Conservation (phyloP, 139 green algal genomes). For the Micromonas commoda region DNA sequence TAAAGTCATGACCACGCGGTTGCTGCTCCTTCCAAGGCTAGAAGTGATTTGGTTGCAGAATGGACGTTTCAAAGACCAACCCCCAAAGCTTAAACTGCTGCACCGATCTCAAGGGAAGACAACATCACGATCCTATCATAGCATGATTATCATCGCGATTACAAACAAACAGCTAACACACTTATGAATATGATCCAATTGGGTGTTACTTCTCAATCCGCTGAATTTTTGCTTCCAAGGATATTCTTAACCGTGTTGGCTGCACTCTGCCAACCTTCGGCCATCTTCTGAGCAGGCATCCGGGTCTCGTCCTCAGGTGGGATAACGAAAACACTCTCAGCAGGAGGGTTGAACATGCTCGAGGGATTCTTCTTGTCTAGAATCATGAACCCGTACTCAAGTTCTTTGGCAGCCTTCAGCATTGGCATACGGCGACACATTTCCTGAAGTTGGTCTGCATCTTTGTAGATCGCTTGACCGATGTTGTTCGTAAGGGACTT, state of each 20-base stretch:
- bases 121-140: too few relatives aligned
- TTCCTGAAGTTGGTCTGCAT: background rate
- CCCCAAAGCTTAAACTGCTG: too few relatives aligned
- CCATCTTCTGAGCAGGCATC: background rate
- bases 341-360: constrained; percentile 4
- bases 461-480: constrained; percentile 20
- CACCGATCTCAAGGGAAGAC: too few relatives aligned
- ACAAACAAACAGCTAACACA: too few relatives aligned
- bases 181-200: too few relatives aligned
- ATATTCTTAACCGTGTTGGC: constrained; percentile 15
- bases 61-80: too few relatives aligned
- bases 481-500: constrained; percentile 18
- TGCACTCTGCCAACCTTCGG: background rate
- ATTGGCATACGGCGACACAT: constrained; percentile 17
- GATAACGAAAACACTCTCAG: constrained; percentile 1
- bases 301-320: background rate
- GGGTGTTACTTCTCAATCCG: background rate
- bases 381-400: constrained; percentile 15
- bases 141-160: too few relatives aligned
- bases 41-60: too few relatives aligned
- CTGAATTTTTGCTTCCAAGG: background rate
- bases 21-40: too few relatives aligned
- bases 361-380: constrained; percentile 20
- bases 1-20: too few relatives aligned
- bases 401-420: constrained; percentile 14